phyloP scores from a whole-genome alignment of 2,329 filamentous ascomycete genomes.

The Scedosporium boydii region DNA sequence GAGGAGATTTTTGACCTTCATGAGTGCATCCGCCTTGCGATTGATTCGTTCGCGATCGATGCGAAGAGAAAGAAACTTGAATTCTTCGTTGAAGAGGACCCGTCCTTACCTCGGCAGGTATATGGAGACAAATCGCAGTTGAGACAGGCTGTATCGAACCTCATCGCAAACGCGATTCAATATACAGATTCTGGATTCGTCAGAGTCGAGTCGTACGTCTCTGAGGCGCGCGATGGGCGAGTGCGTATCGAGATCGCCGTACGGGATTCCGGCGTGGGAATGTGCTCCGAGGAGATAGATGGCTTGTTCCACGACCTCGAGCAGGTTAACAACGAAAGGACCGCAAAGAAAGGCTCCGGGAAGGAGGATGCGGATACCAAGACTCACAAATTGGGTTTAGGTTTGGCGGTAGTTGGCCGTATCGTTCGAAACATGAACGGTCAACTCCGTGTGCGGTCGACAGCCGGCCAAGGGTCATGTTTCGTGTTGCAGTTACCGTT shows the following conservation, averaged over 20 bases:
- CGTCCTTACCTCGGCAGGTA: constrained; percentile 60
- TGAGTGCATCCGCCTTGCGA: constrained; percentile 66
- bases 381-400: constrained; percentile 58
- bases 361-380: constrained; percentile 20
- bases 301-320: constrained; percentile 49
- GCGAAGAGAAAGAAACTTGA: constrained; percentile 65
- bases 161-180: constrained; percentile 77
- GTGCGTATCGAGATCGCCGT: constrained; percentile 65
- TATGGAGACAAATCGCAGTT: constrained; percentile 71
- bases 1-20: constrained; percentile 70
- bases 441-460: constrained; percentile 74
- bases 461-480: constrained; percentile 70
- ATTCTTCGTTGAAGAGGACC: constrained; percentile 59
- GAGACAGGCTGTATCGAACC: constrained; percentile 73
- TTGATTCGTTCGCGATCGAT: constrained; percentile 63
- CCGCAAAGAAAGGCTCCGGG: constrained; percentile 17
- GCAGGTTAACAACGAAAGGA: constrained; percentile 42
- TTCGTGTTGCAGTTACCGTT: constrained; percentile 78
- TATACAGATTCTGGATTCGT: constrained; percentile 62
- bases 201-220: constrained; percentile 59
- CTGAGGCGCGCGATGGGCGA: constrained; percentile 40
- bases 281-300: constrained; percentile 52
- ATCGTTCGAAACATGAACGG: constrained; percentile 87
- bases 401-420: constrained; percentile 78
- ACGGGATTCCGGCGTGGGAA: constrained; percentile 66